Base-by-base conservation (phyloP, 305 asterid species). In the Fraxinus floribunda region DNA sequence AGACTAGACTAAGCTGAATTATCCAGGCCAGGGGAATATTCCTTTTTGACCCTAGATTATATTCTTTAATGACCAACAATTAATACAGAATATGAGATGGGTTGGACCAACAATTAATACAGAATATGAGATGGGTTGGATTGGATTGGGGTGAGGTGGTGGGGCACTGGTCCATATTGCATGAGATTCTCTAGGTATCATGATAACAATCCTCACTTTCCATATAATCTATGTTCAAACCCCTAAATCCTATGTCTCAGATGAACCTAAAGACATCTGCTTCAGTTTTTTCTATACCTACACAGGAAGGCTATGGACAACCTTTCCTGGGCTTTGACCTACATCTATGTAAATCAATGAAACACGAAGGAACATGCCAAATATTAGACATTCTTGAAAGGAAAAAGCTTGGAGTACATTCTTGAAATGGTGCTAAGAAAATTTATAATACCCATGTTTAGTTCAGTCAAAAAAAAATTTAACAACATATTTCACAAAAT, bases 81-180 rank as follows among this genome's bases (percentile, higher is more conserved):
- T 41, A 41, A 46, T 13, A 13, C 57, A 13, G n/a, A 41, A 41
- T 41, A 46, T 44, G 55, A 3, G 55, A 13, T 3, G 39, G 39
- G 39, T 15, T 13, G 16, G 52, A 11, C 15, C 15, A 41, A 41
- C 52, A 9, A 41, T 9, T 41, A 41, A 46, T 13, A 13, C 57
- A 13, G n/a, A 41, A 41, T 41, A 46, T 44, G 55, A 3, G 55
- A 13, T 3, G 39, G 39, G 39, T 15, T 13, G 16, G 52, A 11
- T 44, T 7, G 16, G 52, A 11, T 41, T 49, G 60, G 60, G 60
- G 5, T 13, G 57, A 1, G 66, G 20, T 16, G 13, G 76, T 81
- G 46, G 83, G 64, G 82, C 26, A 49, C 20, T 49, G 79, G 84
- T 84, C 84, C 84, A 68, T 74, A 68, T 49, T 71, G n/a, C 46